Evolutionary conservation across 176 grass and related monocot genomes (phyloP).

Genomic region (Cocos nucifera): DNA sequence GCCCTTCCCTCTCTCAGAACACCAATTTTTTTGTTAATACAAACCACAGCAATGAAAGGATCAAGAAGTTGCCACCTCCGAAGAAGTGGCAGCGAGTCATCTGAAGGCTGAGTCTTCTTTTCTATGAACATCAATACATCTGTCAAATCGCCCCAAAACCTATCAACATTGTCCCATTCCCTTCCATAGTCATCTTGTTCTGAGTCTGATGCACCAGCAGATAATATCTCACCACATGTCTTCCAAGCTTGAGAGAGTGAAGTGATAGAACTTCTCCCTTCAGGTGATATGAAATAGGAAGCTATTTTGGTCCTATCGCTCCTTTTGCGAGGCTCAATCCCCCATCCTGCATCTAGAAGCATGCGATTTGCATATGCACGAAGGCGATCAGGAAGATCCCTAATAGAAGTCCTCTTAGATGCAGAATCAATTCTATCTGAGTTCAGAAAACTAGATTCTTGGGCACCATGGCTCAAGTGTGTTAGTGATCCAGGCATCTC

Average conservation of each 20-base stretch:
- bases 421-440: conserved; percentile 17
- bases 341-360: conserved; percentile 87
- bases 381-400: conserved; percentile 78
- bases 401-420: conserved; percentile 45
- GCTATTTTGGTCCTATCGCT: conserved; percentile 87
- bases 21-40: conserved; percentile 68
- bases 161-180: conserved; percentile 75
- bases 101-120: conserved; percentile 22
- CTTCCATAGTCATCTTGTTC: conserved; percentile 37
- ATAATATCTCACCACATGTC: conserved; percentile 63
- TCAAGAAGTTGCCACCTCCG: conserved; percentile 81
- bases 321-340: conserved; percentile 77
- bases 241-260: conserved; percentile 89
- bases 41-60: conserved; percentile 80
- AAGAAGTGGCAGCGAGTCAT: conserved; percentile 45
- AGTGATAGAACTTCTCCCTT: conserved; percentile 52
- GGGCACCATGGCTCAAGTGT: conserved; percentile 25
- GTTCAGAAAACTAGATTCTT: conserved; percentile 24
- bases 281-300: conserved; percentile 74
- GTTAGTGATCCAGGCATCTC: conserved; percentile 14
- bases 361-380: conserved; percentile 58
- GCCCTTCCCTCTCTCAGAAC: conserved; percentile 49
- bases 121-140: conserved; percentile 55
- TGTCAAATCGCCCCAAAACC: conserved; percentile 82
- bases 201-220: conserved; percentile 23